Evolutionary conservation across 1,284 basidiomycete genomes (phyloP), one percentile per base, ranked within the genome.

Genomic region (Pyrrhoderma lamaoense): DNA sequence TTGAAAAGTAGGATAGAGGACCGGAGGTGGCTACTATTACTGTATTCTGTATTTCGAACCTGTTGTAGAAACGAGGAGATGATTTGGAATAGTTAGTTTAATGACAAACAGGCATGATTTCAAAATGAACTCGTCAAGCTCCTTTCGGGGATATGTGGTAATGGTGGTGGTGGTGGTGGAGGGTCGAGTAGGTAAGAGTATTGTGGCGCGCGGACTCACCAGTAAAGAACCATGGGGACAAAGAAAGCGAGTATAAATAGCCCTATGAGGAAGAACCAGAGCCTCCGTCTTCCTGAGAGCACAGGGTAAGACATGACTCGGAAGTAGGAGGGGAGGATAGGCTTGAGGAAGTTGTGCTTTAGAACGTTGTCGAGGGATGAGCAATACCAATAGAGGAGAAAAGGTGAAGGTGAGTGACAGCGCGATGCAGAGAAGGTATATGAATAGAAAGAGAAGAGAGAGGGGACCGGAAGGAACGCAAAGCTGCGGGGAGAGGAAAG

Each of bases 371-470:
- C n/a, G n/a, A n/a, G 27, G 7, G 11, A 5, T 11, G 27, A 31
- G 27, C 7, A 31, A 5, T 31, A 31, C 1, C 86, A 82, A 54
- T 87, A 89, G 18, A 81, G 66, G 3, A 86, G 85, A 1, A 84
- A 69, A 2, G 85, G 75, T 19, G 74, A 68, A 43, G 19, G 4
- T 13, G 55, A 45, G 40, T 56, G 53, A 67, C 75, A 50, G 83
- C 80, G 51, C 78, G 70, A 42, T 71, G 75, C 40, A 69, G 68
- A 36, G 77, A 73, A 22, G 78, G 76, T 18, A 60, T 61, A 45
- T 63, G 54, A 49, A 69, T 16, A 44, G 18, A 31, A 44, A 23
- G 42, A 22, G 42, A 23, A 44, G 42, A 44, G 4, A 23, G 42
- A 31, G 8, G n/a, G 42, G 23, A 44, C 18, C n/a, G 31, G 42